Evolutionary conservation across 2,329 filamentous ascomycete species (phyloP).

Genomic region (Colletotrichum karsti): DNA sequence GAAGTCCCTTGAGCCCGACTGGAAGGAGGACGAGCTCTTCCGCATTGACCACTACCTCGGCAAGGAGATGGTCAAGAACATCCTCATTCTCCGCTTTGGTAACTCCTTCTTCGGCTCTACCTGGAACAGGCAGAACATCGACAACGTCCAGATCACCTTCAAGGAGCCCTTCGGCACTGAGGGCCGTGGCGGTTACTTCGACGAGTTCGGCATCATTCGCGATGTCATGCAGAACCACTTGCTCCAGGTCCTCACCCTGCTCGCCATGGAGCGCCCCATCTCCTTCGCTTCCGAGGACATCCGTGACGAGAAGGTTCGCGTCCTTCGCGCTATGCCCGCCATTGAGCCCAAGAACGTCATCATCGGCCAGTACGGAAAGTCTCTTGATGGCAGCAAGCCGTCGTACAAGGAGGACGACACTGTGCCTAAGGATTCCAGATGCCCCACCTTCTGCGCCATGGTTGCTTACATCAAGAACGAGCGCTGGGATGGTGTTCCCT

Average conservation of each 20-base stretch:
- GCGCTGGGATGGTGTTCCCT: conserved; percentile 98
- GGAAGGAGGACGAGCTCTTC: conserved; percentile 99
- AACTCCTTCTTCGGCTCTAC: conserved; percentile 99
- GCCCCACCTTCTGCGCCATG: conserved; percentile 97
- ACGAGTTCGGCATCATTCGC: conserved; percentile 98
- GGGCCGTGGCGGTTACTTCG: conserved; percentile 97
- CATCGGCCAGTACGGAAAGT: conserved; percentile 98
- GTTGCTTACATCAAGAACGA: conserved; percentile 99
- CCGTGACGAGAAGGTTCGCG: conserved; percentile 97
- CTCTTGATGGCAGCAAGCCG: conserved; percentile 94
- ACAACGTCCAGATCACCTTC: conserved; percentile 99
- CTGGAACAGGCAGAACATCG: conserved; percentile 99
- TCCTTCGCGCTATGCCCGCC: conserved; percentile 89
- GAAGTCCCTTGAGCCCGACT: conserved; percentile 93
- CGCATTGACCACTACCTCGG: conserved; percentile 99
- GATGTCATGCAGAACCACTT: conserved; percentile 99
- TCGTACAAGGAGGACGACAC: conserved; percentile 99
- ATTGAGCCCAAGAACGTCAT: conserved; percentile 99
- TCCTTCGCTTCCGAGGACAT: conserved; percentile 99
- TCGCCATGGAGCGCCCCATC: conserved; percentile 98
- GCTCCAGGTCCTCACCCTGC: conserved; percentile 92
- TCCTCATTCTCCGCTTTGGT: conserved; percentile 95
- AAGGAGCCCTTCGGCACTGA: conserved; percentile 99
- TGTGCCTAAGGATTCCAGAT: conserved; percentile 95
- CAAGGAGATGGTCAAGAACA: conserved; percentile 99